Conservation (phyloP, 1,284 basidiomycete genomes). For the Ustilago bromivora region DNA sequence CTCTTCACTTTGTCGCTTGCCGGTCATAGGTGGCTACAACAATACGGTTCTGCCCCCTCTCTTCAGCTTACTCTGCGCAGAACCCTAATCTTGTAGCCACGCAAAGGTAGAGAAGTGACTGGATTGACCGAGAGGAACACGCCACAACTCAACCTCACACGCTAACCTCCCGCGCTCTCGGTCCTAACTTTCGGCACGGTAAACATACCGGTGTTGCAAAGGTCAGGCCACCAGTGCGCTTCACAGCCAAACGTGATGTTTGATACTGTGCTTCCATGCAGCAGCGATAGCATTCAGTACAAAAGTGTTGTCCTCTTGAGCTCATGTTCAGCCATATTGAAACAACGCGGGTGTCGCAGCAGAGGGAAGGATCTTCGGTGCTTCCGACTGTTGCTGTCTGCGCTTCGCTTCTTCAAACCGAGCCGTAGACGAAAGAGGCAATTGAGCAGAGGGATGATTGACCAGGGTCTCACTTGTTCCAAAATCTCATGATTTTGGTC, state of each 20-base stretch:
- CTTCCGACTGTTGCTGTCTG: background rate
- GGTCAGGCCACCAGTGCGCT: slow-evolving; percentile 3
- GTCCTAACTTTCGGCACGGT: background rate
- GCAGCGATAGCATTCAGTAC: background rate
- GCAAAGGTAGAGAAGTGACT: background rate
- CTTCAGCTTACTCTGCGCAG: background rate
- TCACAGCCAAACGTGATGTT: background rate
- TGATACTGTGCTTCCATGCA: slow-evolving; percentile 7
- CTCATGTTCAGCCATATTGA: background rate
- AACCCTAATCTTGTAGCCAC: background rate
- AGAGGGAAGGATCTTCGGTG: slow-evolving; percentile 14
- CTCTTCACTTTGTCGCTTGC: background rate
- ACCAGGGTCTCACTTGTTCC: background rate
- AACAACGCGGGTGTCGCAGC: background rate
- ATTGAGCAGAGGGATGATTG: slow-evolving; percentile 13
- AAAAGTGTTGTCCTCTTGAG: background rate
- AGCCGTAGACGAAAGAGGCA: slow-evolving; percentile 6
- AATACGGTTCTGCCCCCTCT: background rate
- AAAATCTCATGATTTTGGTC: slow-evolving; percentile 54
- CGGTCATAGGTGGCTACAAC: background rate
- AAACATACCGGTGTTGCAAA: background rate
- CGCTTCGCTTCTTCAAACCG: background rate
- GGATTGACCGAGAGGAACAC: slow-evolving; percentile 9
- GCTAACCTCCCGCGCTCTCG: background rate
- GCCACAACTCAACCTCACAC: background rate